Evolutionary conservation across 2,329 filamentous ascomycete species (phyloP).

Genomic region (Alternaria dauci): DNA sequence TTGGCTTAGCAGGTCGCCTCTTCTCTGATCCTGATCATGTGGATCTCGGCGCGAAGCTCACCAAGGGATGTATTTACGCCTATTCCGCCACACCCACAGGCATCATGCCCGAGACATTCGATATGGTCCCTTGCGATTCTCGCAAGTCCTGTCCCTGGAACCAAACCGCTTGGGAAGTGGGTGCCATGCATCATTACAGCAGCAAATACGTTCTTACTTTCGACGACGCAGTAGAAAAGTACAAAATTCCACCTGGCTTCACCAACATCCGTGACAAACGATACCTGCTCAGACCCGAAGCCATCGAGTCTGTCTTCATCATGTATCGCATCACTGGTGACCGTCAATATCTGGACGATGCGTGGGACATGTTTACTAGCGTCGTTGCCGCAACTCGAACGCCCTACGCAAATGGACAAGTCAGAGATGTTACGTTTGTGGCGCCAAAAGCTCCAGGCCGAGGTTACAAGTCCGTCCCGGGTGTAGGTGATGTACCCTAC

Average conservation of each 20-base stretch:
- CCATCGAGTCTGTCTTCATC: conserved; percentile 68
- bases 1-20: conserved; percentile 65
- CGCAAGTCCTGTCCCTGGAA: conserved; percentile 61
- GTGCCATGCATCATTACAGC: conserved; percentile 37
- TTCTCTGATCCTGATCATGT: conserved; percentile 63
- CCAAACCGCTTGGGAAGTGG: conserved; percentile 59
- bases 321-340: conserved; percentile 68
- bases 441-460: conserved; percentile 9
- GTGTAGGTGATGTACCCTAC: neutral
- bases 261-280: conserved; percentile 51
- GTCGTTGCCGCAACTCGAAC: conserved; percentile 53
- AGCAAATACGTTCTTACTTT: conserved; percentile 25
- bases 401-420: conserved; percentile 54
- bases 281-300: conserved; percentile 63
- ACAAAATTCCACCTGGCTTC: conserved; percentile 52
- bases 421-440: conserved; percentile 53
- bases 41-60: conserved; percentile 65
- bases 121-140: conserved; percentile 58
- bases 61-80: conserved; percentile 68
- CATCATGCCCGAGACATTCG: conserved; percentile 68
- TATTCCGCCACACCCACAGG: conserved; percentile 64
- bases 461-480: conserved; percentile 6
- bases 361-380: conserved; percentile 60
- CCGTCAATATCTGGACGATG: conserved; percentile 52
- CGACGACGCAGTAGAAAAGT: conserved; percentile 23